These are phyloP conservation scores for Capsella rubella DNA, from an alignment of 441 rosid genomes.

Conservation along the genomic window DNA sequence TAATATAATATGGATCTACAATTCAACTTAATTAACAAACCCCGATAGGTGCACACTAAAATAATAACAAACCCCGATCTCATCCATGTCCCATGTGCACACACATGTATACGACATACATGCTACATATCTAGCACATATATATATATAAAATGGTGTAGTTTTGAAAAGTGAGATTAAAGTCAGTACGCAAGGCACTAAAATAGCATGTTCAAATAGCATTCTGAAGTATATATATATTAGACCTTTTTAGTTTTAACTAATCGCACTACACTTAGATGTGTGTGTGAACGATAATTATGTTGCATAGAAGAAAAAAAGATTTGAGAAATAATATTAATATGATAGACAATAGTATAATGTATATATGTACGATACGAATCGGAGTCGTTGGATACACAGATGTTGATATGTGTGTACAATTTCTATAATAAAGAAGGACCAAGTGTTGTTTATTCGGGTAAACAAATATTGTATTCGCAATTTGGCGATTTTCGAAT, in stretches of 20 bases:
- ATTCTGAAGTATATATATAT: conserved; percentile 4
- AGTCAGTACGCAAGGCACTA: conserved; percentile 19
- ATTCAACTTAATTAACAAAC: not conserved
- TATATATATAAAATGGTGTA: not conserved
- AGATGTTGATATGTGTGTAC: conserved; percentile 24
- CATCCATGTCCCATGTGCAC: conserved; percentile 39
- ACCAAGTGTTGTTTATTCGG: conserved; percentile 15
- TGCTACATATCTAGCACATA: conserved; percentile 35
- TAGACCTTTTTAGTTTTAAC: conserved; percentile 29
- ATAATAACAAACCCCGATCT: conserved; percentile 8
- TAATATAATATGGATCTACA: conserved; percentile 9
- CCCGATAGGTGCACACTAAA: no score
- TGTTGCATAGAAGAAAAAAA: not conserved
- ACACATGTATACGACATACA: conserved; percentile 36
- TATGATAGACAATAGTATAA: not conserved
- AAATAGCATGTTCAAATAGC: conserved; percentile 17
- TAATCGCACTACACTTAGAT: conserved; percentile 27
- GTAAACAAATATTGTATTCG: conserved; percentile 14
- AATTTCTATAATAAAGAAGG: conserved; percentile 19
- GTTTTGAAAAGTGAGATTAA: conserved; percentile 26
- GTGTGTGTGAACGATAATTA: conserved; percentile 11
- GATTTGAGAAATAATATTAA: not conserved
- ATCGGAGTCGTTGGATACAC: conserved; percentile 3
- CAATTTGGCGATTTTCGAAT: conserved; percentile 8
- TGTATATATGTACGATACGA: not conserved